Evolutionary conservation across 331 rosid genomes (phyloP), one percentile per base, ranked within the genome.

Genomic region (Dryas integrifolia): DNA sequence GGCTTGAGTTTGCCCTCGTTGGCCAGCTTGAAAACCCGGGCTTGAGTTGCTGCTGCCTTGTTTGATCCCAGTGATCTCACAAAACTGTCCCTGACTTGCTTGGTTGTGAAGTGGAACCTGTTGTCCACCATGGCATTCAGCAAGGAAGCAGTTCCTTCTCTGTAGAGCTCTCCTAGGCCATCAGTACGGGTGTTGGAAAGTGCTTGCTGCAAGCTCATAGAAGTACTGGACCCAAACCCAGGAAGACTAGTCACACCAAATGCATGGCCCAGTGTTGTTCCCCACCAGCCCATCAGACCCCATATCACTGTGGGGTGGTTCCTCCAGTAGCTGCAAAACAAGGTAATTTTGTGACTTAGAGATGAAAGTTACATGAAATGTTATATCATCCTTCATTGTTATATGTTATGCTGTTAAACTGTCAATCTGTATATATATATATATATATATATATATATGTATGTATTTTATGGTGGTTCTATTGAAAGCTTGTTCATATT

Each of bases 201-300:
- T 65, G 95, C 97, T 76, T 94, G 82, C 41, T 76, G 89, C 74
- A 94, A 75, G 77, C 79, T 72, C 67, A 72, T 86, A 68, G 79
- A 86, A 68, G 79, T 79, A 71, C 79, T 56, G 8, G 88, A 18
- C 9, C 96, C 91, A 12, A 76, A 73, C 43, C 92, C 95, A 21
- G 97, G 95, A 21, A 84, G 35, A 13, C 57, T 79, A n/a, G 84
- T 56, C 13, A 74, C 85, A 7, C 95, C 90, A 64, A 94, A 94
- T 30, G 83, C 71, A 57, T 38, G 83, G 56, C 97, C 96, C 45
- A 94, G 60, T 12, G 88, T 89, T 70, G 88, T 89, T 72, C 96
- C 98, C 95, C 91, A 89, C 96, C 96, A 94, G 13, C 98, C 98
- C 21, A 94, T 58, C 73, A 94, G 69, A 56, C 98, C 97, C 97